Evolutionary conservation across 306 rosid genomes (phyloP), one percentile per base, ranked within the genome.

Genomic region (Casuarina glauca): DNA sequence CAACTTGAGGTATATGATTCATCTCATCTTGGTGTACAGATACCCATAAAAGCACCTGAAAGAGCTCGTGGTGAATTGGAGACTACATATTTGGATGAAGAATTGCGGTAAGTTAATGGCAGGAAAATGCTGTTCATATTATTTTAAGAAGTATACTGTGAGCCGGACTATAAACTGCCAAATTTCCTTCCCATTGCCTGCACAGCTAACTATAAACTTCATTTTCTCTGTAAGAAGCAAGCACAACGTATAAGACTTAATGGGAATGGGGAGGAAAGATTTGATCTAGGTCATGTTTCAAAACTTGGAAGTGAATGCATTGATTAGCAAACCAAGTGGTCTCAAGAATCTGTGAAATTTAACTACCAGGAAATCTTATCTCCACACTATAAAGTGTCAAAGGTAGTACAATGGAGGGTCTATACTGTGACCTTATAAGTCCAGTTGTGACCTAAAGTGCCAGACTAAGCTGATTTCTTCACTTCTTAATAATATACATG

Each of bases 41-140:
- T 94, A 80, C 97, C 97, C 45, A 53, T 94, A 49, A 94, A 94
- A 81, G 97, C 96, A n/a, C 98, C 97, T 70, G 98, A 38, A 35
- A 91, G 86, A 77, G 94, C 96, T 62, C 98, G 96, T 4, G 98
- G 98, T 70, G 91, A 85, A 87, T 76, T 94, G 55, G 98, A 94
- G 82, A 89, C 88, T 70, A 94, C 94, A 63, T 94, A 92, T 79
- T 83, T 94, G 74, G 97, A 94, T 68, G 93, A 94, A 87, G 98
- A 94, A 74, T 74, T 92, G 73, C 83, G 98, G 98, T 92, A 74
- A 88, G 94, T 82, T 66, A 15, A 35, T 61, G 19, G 50, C 48
- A 75, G 69, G 36, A 46, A 75, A 48, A 73, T 60, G 9, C 50
- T 71, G 26, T 61, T 74, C 45, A 76, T 69, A 70, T 68, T 16